These are phyloP conservation scores for Hyphopichia homilentoma DNA, from an alignment of 805 yeast species.

Conservation along the genomic window DNA sequence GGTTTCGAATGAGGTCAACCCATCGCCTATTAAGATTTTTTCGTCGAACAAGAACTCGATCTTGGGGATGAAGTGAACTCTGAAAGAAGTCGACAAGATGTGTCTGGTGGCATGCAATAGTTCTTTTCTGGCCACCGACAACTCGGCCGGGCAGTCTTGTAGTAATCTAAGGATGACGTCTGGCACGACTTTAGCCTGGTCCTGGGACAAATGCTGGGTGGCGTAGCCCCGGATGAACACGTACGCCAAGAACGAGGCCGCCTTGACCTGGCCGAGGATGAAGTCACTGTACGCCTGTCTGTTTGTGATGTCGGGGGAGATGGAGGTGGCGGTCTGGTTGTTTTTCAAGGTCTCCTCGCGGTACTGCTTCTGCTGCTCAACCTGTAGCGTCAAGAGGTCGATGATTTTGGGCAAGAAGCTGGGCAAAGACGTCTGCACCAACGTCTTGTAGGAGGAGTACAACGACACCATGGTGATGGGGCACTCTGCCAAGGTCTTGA, in stretches of 20 bases:
- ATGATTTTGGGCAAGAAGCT: constrained; percentile 79
- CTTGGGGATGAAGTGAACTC: constrained; percentile 78
- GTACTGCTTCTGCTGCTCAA: constrained; percentile 59
- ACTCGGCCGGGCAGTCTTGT: constrained; percentile 94
- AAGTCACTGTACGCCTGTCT: constrained; percentile 83
- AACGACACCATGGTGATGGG: constrained; percentile 95
- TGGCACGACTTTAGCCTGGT: constrained; percentile 62
- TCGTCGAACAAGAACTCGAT: constrained; percentile 84
- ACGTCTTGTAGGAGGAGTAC: constrained; percentile 78
- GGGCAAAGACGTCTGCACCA: constrained; percentile 69
- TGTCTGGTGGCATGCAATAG: constrained; percentile 91
- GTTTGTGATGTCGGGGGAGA: constrained; percentile 72
- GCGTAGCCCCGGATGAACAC: constrained; percentile 84
- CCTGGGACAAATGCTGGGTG: constrained; percentile 47
- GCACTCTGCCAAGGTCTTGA: constrained; percentile 91
- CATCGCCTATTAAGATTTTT: constrained; percentile 83
- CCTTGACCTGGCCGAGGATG: constrained; percentile 89
- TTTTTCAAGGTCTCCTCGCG: constrained; percentile 47
- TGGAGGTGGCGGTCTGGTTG: constrained; percentile 61
- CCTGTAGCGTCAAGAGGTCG: constrained; percentile 69
- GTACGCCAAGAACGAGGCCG: constrained; percentile 92
- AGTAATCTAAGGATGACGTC: constrained; percentile 79
- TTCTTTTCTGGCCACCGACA: constrained; percentile 89
- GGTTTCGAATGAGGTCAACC: constrained; percentile 86
- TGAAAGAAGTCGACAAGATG: constrained; percentile 85